Conservation (phyloP, 2,329 filamentous ascomycete genomes). For the Aspergillus versicolor region DNA sequence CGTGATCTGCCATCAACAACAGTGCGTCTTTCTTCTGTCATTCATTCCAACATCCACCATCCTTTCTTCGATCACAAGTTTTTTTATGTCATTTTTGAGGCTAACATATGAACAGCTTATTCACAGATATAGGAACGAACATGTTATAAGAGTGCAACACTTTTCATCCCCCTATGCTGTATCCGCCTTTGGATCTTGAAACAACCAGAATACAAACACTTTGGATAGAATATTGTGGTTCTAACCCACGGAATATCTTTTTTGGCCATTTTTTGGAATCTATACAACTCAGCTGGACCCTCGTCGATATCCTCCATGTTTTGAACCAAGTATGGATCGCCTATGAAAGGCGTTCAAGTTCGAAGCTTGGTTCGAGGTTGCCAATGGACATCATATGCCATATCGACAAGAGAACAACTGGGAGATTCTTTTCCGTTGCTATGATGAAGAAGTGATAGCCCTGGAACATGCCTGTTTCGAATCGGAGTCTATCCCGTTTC, state of each 20-base stretch:
- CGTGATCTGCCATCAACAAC: neutral
- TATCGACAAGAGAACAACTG: no score
- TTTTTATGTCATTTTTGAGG: no score
- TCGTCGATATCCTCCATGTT: neutral
- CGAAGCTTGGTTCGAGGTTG: no score
- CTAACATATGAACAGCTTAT: neutral
- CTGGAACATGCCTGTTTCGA: conserved; percentile 3
- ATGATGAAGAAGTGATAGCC: neutral
- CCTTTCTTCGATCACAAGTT: neutral
- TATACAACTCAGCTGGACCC: neutral
- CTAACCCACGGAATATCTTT: neutral
- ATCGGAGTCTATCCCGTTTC: neutral
- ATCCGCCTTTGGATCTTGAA: neutral
- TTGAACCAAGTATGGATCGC: no score
- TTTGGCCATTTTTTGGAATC: neutral
- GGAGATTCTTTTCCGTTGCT: no score
- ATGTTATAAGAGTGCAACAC: neutral
- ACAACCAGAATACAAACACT: neutral
- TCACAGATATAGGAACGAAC: neutral
- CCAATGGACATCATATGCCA: no score
- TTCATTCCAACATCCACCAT: neutral
- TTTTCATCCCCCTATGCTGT: neutral
- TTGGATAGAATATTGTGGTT: neutral
- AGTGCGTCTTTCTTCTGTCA: neutral
- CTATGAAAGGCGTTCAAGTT: no score